Base-by-base conservation (phyloP, 2,329 filamentous ascomycete genomes). In the Chalaropsis thielavioides region DNA sequence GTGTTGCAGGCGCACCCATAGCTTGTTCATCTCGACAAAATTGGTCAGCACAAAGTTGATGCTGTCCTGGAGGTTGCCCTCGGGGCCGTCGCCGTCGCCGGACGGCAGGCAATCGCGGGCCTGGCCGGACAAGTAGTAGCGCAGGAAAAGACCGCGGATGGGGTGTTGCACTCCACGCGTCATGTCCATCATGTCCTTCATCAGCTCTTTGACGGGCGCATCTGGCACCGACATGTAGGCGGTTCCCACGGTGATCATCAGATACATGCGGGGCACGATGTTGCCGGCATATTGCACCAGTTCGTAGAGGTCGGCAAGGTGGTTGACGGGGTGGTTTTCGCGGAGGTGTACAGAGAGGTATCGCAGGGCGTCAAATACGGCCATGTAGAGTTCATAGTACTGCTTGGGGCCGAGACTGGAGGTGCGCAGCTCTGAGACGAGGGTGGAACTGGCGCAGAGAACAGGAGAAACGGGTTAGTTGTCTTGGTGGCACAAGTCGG, bases 101-200 rank as follows among this genome's bases (percentile, higher is more conserved):
- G 83, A 83, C 0, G 94, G 94, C 62, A 99, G 80, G 73, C 85
- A 85, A 75, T 99, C 94, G 71, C 94, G 83, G 46, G 94, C 92
- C 77, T 99, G 94, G 44, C 94, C 92, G 27, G 90, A 94, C 62
- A 99, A 83, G 73, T 96, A 99, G 76, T 99, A 99, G 73, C 94
- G 86, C 71, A 99, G 78, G 74, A 99, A 99, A 64, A 99, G 80
- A 19, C 94, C 94, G 66, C 94, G 89, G 68, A 96, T 92, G 17
- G 94, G 94, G 75, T 99, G 94, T 73, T 99, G 94, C 24, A 99
- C 92, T 65, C 94, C 94, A 68, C 94, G 84, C 76, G 91, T 97
- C 94, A 99, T 99, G 76, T 99, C 94, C 94, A 99, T 99, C 94
- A 99, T 99, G 75, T 99, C 94, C 77, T 99, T 99, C 94, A 99